phyloP scores from a whole-genome alignment of 2,329 filamentous ascomycete species.

The Myriosclerotinia curreyana region DNA sequence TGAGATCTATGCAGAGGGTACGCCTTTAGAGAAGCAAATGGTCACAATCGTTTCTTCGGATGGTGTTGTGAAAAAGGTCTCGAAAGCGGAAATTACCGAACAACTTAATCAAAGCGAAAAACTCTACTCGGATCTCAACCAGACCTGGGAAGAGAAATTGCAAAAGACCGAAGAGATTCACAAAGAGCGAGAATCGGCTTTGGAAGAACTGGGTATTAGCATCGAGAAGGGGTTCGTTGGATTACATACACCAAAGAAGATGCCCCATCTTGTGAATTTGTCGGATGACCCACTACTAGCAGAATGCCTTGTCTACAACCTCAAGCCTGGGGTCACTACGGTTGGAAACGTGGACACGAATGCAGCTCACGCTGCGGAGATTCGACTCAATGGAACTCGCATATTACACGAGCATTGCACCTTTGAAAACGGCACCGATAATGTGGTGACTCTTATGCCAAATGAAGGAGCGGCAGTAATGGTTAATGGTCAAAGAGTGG shows the following conservation, averaged over 20 bases:
- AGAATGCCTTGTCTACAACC: slow-evolving; percentile 95
- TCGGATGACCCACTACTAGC: slow-evolving; percentile 92
- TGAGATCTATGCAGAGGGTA: slow-evolving; percentile 87
- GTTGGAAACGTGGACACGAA: slow-evolving; percentile 92
- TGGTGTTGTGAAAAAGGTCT: slow-evolving; percentile 88
- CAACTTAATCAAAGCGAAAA: slow-evolving; percentile 97
- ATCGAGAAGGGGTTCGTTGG: slow-evolving; percentile 98
- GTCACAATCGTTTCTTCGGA: slow-evolving; percentile 88
- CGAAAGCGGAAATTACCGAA: slow-evolving; percentile 96
- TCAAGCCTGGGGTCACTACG: slow-evolving; percentile 91
- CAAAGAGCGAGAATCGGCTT: slow-evolving; percentile 89
- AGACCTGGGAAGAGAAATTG: slow-evolving; percentile 98
- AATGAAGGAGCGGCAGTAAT: slow-evolving; percentile 93
- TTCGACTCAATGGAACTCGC: slow-evolving; percentile 87
- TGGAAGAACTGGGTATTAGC: slow-evolving; percentile 96
- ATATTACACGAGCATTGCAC: slow-evolving; percentile 90
- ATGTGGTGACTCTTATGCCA: slow-evolving; percentile 86
- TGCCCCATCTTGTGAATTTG: slow-evolving; percentile 97
- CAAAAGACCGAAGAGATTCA: slow-evolving; percentile 95
- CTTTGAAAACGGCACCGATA: slow-evolving; percentile 83
- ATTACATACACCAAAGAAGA: slow-evolving; percentile 94
- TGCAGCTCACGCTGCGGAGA: slow-evolving; percentile 72
- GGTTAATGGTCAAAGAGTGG: slow-evolving; percentile 91
- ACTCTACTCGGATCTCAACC: slow-evolving; percentile 89
- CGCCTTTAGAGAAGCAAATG: slow-evolving; percentile 91